These are phyloP conservation scores for Coemansia sp. DNA, from an alignment of 192 early-diverging fungal species.

Conservation along the genomic window DNA sequence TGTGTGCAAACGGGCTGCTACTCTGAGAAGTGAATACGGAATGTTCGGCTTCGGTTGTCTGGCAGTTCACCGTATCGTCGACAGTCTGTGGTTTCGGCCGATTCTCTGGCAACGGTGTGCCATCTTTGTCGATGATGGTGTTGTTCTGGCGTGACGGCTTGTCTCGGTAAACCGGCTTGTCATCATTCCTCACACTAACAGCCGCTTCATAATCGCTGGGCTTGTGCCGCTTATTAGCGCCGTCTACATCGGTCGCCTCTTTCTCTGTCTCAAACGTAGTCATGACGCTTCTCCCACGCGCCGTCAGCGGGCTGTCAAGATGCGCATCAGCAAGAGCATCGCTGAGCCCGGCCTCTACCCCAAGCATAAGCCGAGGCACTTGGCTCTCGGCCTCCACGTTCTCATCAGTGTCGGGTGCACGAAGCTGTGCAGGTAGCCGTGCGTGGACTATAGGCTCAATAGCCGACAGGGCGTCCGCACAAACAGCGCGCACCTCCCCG, in stretches of 20 bases:
- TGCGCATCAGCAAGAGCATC: constrained; percentile 21
- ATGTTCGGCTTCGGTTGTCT: background rate
- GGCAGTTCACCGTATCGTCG: background rate
- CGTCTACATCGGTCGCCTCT: background rate
- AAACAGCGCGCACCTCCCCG: constrained; percentile 17
- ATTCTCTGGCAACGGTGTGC: background rate
- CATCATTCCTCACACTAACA: background rate
- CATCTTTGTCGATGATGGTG: background rate
- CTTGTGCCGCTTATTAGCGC: constrained; percentile 28
- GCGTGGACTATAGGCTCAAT: constrained; percentile 47
- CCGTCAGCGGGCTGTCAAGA: constrained; percentile 1
- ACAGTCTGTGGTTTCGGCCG: background rate
- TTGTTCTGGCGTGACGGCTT: background rate
- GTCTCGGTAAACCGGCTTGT: background rate
- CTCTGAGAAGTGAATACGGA: background rate
- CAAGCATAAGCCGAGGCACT: constrained; percentile 19
- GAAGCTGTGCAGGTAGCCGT: constrained; percentile 46
- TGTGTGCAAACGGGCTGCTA: background rate
- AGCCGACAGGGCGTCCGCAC: constrained; percentile 15
- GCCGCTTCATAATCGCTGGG: background rate
- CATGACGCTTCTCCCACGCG: background rate
- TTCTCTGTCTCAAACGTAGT: background rate
- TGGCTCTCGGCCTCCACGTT: constrained; percentile 10
- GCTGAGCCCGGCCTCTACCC: constrained; percentile 11
- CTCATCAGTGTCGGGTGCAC: constrained; percentile 38